Evolutionary conservation across 441 rosid species (phyloP), one percentile per base, ranked within the genome.

Genomic region (Aquilaria agallochum): DNA sequence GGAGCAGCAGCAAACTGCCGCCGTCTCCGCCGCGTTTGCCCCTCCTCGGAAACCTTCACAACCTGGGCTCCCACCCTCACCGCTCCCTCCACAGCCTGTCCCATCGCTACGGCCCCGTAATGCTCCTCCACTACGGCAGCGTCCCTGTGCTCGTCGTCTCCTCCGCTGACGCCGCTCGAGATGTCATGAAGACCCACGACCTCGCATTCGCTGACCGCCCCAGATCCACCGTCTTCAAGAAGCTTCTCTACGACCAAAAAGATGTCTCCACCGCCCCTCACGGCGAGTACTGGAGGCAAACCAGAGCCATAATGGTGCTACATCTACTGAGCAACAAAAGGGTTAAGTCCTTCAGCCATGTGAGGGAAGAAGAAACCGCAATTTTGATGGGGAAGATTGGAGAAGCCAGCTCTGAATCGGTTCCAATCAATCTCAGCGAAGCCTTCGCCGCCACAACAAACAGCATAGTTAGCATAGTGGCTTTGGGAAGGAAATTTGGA

Each of bases 271-370:
- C 13, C 5, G 82, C 89, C 31, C 81, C 85, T 5, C 76, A 86
- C 42, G 85, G 87, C 12, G 85, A 76, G 60, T 80, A 83, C 48
- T 86, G 92, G 89, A 76, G 89, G 30, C 75, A 82, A 53, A 62
- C 82, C 59, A 83, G 68, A 64, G 80, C 82, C 49, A 61, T 72
- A 0, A 61, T 76, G 31, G 78, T 80, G 48, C 57, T 78, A 11
- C 79, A 78, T 57, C 76, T 86, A 20, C 65, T 84, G 2, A 84
- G 83, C 70, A 73, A 64, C 59, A 78, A 65, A 62, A 78, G 74
- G 67, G 82, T 79, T 32, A 65, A 64, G 9, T 80, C 86, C 4
- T 80, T 77, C 62, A 61, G 69, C 2, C 59, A 62, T 6, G 74
- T 78, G 40, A 78, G 78, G 49, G 74, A 68, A 68, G 78, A 80